Conservation (phyloP, 306 rosid species). For the Alnus rubra region DNA sequence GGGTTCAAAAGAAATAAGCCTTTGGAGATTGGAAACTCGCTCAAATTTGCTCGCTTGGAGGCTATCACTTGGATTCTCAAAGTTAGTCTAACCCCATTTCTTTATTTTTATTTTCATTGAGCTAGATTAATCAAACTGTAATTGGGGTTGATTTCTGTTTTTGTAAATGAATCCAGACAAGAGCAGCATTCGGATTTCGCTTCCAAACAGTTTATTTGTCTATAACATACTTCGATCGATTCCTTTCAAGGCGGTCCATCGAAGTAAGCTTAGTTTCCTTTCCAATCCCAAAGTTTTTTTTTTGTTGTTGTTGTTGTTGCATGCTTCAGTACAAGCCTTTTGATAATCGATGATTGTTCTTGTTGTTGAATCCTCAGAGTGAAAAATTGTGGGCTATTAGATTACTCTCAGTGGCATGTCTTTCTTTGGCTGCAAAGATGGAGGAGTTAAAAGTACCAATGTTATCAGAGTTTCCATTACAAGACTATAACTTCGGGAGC, state of each 20-base stretch:
- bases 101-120: conserved; percentile 24
- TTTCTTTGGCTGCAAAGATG: conserved; percentile 84
- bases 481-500: conserved; percentile 53
- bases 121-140: conserved; percentile 25
- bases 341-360: neutral
- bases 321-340: neutral
- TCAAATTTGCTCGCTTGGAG: conserved; percentile 56
- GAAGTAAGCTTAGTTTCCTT: conserved; percentile 47
- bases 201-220: conserved; percentile 80
- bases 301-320: too few species aligned
- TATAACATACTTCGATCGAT: conserved; percentile 76
- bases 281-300: too few species aligned
- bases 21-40: conserved; percentile 37
- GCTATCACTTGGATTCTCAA: conserved; percentile 75
- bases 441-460: conserved; percentile 59
- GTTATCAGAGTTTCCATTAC: conserved; percentile 47
- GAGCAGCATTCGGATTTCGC: conserved; percentile 64
- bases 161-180: conserved; percentile 46
- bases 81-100: conserved; percentile 45
- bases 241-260: conserved; percentile 53
- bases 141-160: conserved; percentile 3
- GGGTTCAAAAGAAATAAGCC: conserved; percentile 46
- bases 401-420: conserved; percentile 70
- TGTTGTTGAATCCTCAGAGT: conserved; percentile 37
- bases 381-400: conserved; percentile 63